Evolutionary conservation across 768 basidiomycete genomes (phyloP), one percentile per base, ranked within the genome.

Genomic region (Boletus edulis): DNA sequence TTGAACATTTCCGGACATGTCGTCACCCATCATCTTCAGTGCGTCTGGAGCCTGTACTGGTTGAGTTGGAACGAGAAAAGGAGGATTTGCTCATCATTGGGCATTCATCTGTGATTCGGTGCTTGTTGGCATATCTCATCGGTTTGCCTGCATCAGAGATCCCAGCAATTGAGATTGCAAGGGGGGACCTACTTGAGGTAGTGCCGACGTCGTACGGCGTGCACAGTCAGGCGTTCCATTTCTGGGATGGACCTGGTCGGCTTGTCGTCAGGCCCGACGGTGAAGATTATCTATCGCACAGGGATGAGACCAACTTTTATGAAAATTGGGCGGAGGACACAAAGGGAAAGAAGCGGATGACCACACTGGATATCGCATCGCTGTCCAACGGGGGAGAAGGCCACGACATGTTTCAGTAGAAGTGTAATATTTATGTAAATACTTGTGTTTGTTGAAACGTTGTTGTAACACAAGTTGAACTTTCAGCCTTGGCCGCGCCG

Each of bases 11-110:
- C 49, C 46, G 27, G 17, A 44, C 39, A 20, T 24, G 10, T 48
- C 24, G 11, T 49, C 15, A 54, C 47, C 44, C 38, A 17, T 20
- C 20, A 4, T 10, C 20, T n/a, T 1, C 64, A 95, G 94, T 97
- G 51, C 92, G 95, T 40, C 75, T 98, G n/a, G 95, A 98, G 67
- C 92, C 93, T 0, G 81, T 88, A 31, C 80, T 98, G 32, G 86
- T 98, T 67, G 97, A 99, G 70, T 78, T 98, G 17, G 97, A 98
- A 73, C 83, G 95, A 50, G 89, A 94, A 71, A 85, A 89, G 65
- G 93, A 97, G 64, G 97, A 98, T 72, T 76, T 99, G 5, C 78
- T 99, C 38, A 98, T 99, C 71, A 92, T 98, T 62, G 95, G 94
- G 1, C 95, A 98, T 68, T 93, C 95, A 15, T 96, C 94, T 39